Evolutionary conservation across 371 early-diverging fungal genomes (phyloP).

Genomic region (Lichtheimia ornata): DNA sequence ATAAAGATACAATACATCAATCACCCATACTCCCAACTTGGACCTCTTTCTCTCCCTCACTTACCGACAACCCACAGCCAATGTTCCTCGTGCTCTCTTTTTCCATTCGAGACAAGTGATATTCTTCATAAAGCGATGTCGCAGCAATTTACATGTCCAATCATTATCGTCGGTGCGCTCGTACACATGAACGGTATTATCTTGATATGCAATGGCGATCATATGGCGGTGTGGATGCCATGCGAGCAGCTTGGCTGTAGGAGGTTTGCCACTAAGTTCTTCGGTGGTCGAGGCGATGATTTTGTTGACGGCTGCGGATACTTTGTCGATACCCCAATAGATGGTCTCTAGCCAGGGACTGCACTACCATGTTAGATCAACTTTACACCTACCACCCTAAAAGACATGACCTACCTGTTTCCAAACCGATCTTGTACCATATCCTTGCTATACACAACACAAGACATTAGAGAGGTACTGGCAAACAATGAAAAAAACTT

Average conservation of each 20-base stretch:
- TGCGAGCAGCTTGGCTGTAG: slow-evolving; percentile 29
- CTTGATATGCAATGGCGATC: slow-evolving; percentile 51
- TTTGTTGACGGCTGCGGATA: too few relatives aligned
- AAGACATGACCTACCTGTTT: too few relatives aligned
- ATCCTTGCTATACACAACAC: too few relatives aligned
- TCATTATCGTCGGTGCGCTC: slow-evolving; percentile 27
- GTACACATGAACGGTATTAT: slow-evolving; percentile 52
- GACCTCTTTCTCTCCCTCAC: background rate
- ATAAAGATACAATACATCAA: background rate
- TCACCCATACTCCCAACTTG: background rate
- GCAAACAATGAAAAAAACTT: too few relatives aligned
- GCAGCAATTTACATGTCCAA: slow-evolving; percentile 46
- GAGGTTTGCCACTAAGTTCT: too few relatives aligned
- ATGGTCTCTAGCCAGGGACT: too few relatives aligned
- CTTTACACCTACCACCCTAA: too few relatives aligned
- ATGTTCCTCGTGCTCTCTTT: slow-evolving; percentile 33
- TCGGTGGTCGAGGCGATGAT: too few relatives aligned
- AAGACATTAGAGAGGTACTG: too few relatives aligned
- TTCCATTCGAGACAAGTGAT: slow-evolving; percentile 63
- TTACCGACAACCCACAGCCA: slow-evolving; percentile 62
- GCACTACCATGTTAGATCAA: too few relatives aligned
- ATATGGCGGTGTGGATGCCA: slow-evolving; percentile 60
- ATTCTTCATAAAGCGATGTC: slow-evolving; percentile 45
- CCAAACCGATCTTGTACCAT: too few relatives aligned
- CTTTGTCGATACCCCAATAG: too few relatives aligned